Percentiles rank a stretch among this genome's conserved stretches.
Evolutionary conservation across 1,284 basidiomycete species (phyloP).

Genomic region (Neonothopanus nambi): DNA sequence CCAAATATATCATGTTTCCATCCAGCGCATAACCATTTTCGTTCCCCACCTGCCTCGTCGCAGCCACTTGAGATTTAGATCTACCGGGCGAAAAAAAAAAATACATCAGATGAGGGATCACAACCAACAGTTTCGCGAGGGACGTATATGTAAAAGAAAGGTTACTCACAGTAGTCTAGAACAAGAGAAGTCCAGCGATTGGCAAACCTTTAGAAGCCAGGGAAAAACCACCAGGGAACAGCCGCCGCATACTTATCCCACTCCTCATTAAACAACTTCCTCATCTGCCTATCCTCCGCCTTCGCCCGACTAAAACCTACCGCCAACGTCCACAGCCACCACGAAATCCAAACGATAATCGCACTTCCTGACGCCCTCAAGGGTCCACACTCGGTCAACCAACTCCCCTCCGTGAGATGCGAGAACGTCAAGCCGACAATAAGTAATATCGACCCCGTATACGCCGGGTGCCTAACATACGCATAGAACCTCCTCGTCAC

Average conservation of each 20-base stretch:
- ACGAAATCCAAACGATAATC: constrained; percentile 42
- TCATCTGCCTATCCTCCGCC: constrained; percentile 56
- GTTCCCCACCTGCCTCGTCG: too few relatives aligned
- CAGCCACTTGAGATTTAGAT: too few relatives aligned
- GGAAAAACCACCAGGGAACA: constrained; percentile 59
- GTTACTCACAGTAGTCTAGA: too few relatives aligned
- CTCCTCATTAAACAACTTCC: constrained; percentile 46
- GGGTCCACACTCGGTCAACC: constrained; percentile 51
- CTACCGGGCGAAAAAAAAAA: too few relatives aligned
- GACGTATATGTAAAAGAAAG: too few relatives aligned
- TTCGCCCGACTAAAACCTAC: constrained; percentile 50
- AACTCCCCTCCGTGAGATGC: constrained; percentile 49
- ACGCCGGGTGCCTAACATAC: constrained; percentile 19
- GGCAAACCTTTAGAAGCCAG: constrained; percentile 37
- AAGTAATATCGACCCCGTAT: constrained; percentile 20
- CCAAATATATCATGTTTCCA: too few relatives aligned
- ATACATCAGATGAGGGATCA: too few relatives aligned
- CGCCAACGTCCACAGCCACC: constrained; percentile 54
- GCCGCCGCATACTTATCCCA: constrained; percentile 52
- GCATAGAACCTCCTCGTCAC: constrained; percentile 18
- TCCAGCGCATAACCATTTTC: too few relatives aligned
- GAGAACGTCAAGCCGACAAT: constrained; percentile 17
- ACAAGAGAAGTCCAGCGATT: too few relatives aligned
- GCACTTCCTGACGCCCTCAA: constrained; percentile 29
- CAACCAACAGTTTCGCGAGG: too few relatives aligned